Evolutionary conservation across 805 yeast species (phyloP), one percentile per base, ranked within the genome.

Genomic region (Spencermartinsiella europaea): DNA sequence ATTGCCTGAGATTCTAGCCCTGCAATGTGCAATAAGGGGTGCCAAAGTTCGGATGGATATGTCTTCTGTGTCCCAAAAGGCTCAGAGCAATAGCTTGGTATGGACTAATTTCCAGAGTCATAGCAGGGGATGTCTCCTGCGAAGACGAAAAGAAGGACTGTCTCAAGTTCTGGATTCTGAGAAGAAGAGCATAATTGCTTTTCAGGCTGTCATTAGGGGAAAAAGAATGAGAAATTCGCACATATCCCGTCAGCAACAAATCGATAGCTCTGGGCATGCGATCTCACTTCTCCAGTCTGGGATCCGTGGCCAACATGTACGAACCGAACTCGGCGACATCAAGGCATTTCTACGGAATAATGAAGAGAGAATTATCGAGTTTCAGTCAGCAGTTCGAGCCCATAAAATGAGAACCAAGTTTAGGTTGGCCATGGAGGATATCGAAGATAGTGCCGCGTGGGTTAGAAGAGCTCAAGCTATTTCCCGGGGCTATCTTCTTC

Each of bases 381-480:
- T 85, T 2, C 93, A 86, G 62, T 73, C 85, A 0, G 54, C 66
- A 4, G 67, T 81, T 46, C 73, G 89, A 53, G 95, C 91, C 21
- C 76, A 81, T 4, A 66, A 81, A 21, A 64, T 73, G 0, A 69
- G 95, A 50, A 81, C 80, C 56, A 65, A 12, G 2, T 34, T 40
- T 38, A 21, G 34, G n/a, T 16, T 15, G 21, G 34, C 46, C 10
- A 39, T 36, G 36, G 44, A 49, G 22, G 44, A 38, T n/a, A 38
- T 54, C 5, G 41, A 28, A n/a, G 55, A 54, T 21, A 46, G 49
- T n/a, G 53, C 45, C 21, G 12, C 36, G 5, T 48, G 54, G 53
- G 45, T 53, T 12, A 45, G 22, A 12, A 21, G 45, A 56, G 77
- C 28, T 66, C 57, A 55, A 39, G 47, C 57, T 3, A 34, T 10